phyloP scores from a whole-genome alignment of 2,329 filamentous ascomycete species.

The Ustulina deusta region DNA sequence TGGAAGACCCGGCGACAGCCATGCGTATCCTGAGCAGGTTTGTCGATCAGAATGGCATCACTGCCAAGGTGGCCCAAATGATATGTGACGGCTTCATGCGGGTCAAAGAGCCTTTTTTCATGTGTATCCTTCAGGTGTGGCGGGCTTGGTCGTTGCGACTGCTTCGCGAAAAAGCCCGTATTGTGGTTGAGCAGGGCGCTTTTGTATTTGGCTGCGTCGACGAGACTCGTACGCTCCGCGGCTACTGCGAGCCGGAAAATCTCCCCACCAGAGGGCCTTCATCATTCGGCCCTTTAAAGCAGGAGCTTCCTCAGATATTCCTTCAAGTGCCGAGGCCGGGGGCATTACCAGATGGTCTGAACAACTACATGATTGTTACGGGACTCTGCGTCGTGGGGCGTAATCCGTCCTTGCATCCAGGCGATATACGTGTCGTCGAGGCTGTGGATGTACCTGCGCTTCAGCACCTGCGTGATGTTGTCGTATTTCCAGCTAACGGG shows the following conservation, averaged over 20 bases:
- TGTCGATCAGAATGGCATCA: slow-evolving; percentile 87
- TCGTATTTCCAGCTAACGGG: slow-evolving; percentile 86
- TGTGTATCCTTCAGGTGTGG: slow-evolving; percentile 85
- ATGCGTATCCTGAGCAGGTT: slow-evolving; percentile 76
- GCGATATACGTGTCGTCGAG: slow-evolving; percentile 87
- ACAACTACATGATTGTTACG: slow-evolving; percentile 72
- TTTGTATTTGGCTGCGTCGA: slow-evolving; percentile 91
- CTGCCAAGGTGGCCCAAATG: slow-evolving; percentile 79
- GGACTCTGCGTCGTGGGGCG: slow-evolving; percentile 87
- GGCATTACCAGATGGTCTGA: slow-evolving; percentile 64
- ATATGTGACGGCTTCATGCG: slow-evolving; percentile 83
- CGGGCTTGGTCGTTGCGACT: slow-evolving; percentile 88
- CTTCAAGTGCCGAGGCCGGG: slow-evolving; percentile 77
- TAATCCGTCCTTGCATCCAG: slow-evolving; percentile 93
- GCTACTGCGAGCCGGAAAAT: slow-evolving; percentile 67
- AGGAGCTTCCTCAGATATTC: slow-evolving; percentile 85
- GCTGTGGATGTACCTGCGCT: slow-evolving; percentile 82
- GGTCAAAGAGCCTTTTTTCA: slow-evolving; percentile 80
- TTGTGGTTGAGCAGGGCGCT: slow-evolving; percentile 83
- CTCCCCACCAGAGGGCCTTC: slow-evolving; percentile 49
- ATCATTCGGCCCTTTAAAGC: slow-evolving; percentile 56
- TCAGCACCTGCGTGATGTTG: slow-evolving; percentile 82
- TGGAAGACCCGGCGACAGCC: slow-evolving; percentile 73
- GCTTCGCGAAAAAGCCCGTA: slow-evolving; percentile 91
- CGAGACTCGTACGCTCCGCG: slow-evolving; percentile 80